Evolutionary conservation across 2,329 filamentous ascomycete genomes (phyloP), one percentile per base, ranked within the genome.

Genomic region (Epichloe typhina): DNA sequence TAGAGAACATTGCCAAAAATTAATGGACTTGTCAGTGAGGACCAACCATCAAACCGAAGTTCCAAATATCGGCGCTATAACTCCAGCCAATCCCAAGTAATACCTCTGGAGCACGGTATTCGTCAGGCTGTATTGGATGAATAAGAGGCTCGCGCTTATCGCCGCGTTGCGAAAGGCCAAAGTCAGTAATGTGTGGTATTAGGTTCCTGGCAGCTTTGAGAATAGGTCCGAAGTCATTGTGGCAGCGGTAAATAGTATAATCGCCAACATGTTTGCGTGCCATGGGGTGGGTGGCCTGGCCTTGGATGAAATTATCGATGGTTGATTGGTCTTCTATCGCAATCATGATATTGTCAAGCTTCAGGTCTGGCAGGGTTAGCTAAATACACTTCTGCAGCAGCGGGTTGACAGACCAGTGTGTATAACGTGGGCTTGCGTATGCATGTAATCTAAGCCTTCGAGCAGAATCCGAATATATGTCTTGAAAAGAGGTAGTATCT

Each of bases 371-470:
- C 13, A 13, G 31, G 45, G 21, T 39, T 21, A 46, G 33, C 35
- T 15, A 1, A 11, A 17, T 38, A 23, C 2, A 31, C 44, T 26
- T 41, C 1, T 21, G 17, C 5, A 43, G 15, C 12, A 13, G 36
- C 26, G 21, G 36, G 12, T 26, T 41, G 11, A 53, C 55, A 36
- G 62, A 70, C 68, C 69, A 47, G 68, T 73, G 56, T 74, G 71
- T 21, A 72, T 62, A 51, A 74, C 57, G 37, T 67, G 65, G 58
- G 65, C 67, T 55, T 72, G 65, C 4, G 61, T 70, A 9, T 31
- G 26, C 39, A 73, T 55, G 33, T 58, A 63, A 45, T 73, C 67
- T 4, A 73, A 63, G 17, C 68, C 70, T 38, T 64, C 62, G 21
- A 73, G 66, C 12, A 62, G 53, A 31, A 55, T 57, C 13, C 51